Evolutionary conservation across 306 rosid species (phyloP), one percentile per base, ranked within the genome.

Genomic region (Medicago ruthenica): DNA sequence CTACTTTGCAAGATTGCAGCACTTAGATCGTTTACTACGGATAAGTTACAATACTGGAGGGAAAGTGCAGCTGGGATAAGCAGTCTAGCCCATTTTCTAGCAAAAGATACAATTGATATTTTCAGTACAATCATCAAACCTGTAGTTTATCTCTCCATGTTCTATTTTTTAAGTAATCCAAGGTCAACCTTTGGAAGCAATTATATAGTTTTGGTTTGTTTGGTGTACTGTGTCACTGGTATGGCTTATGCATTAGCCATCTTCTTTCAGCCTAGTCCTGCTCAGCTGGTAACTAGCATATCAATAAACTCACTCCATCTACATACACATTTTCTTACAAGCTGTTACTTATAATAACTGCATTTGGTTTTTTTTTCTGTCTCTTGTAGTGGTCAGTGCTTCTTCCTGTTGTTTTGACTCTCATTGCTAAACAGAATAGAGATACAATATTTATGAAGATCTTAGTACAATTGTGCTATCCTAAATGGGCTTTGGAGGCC

Each of bases 401-500:
- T 63, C 82, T 89, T 88, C 97, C 96, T 1, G 92, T 92, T 0
- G 96, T 92, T 60, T 78, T 92, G 87, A 89, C 91, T 64, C 93
- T 92, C 50, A 40, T 89, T 9, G 92, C 89, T 51, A 88, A 84
- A 21, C 85, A 91, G 61, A 73, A 71, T 0, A 83, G 71, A 37
- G 77, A 77, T 34, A 75, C 76, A 75, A 7, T 72, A 75, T 4
- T 83, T 12, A 87, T 92, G 64, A 87, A 84, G 51, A 42, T n/a
- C 13, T 63, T 92, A 47, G 75, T 83, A 71, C 11, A 84, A 9
- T n/a, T 87, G 6, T 89, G 96, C 89, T 92, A 88, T 80, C 86
- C 97, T 4, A 92, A 85, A 77, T 92, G 97, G 97, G 97, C 97
- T 47, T 67, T 92, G 85, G 96, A 92, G 82, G 96, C 92, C 14